Evolutionary conservation across 1,139 yeast species (phyloP), one percentile per base, ranked within the genome.

Genomic region (Hanseniaspora sp.): DNA sequence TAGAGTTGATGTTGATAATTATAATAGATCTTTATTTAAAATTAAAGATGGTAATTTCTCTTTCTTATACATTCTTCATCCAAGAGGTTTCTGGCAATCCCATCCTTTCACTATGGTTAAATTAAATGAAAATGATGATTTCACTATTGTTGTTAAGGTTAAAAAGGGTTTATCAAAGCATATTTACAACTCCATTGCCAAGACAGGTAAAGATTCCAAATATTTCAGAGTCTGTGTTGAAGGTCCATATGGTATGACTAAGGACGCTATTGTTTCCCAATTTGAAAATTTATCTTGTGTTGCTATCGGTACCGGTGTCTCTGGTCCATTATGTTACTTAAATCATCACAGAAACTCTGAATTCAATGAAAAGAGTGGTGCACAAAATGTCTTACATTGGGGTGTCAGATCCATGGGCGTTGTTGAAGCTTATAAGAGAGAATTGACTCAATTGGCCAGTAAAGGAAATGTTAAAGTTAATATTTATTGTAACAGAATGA

Each of bases 231-330:
- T 79, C 1, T 65, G 74, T 7, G 64, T 81, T 13, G 87, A 82
- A 60, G 87, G 87, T 0, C 86, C 87, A 0, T 82, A 82, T 61
- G 83, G 86, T 58, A 66, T 69, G 60, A 64, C 49, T 7, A 49
- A 48, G 28, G 9, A 72, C 58, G 63, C 79, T 56, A 77, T 86
- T 62, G 64, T 46, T 4, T 30, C 44, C n/a, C 29, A 45, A 17
- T 83, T 76, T 63, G 80, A 79, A 53, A 76, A 74, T 54, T 69
- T 74, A 7, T 65, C 82, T 18, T 71, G 83, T 48, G 61, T 83
- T 54, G 80, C 83, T 1, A 85, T 88, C 58, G 92, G 92, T 51
- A 82, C 82, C 57, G 95, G 95, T 60, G 74, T 86, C 59, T 84
- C 95, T 9, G 83, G 84, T 46, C 71, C 71, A 13, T 64, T 65